Evolutionary conservation across 164 flowering plant genomes (phyloP).

Genomic region (Paratinospora sagittata): DNA sequence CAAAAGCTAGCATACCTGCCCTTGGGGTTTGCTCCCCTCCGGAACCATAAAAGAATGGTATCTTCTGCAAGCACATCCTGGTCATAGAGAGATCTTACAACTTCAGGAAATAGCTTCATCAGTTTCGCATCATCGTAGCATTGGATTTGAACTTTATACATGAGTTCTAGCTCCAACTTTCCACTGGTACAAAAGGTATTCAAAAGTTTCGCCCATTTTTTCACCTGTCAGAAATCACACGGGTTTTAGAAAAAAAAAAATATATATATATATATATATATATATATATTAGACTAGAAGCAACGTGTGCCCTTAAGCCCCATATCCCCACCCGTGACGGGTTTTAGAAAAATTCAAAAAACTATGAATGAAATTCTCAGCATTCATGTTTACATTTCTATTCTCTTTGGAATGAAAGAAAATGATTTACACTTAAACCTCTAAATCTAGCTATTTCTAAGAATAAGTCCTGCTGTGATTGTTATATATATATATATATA

Average conservation of each 20-base stretch:
- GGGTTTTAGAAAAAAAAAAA: no score
- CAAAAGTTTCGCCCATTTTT: constrained; percentile 79
- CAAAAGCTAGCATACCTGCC: constrained; percentile 59
- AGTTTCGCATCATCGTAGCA: constrained; percentile 96
- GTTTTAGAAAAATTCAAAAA: neutral
- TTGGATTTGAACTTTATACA: constrained; percentile 91
- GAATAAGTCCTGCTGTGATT: no score
- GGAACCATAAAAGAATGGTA: constrained; percentile 93
- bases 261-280: no score
- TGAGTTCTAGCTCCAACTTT: constrained; percentile 88
- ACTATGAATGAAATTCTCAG: neutral
- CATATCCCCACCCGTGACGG: no score
- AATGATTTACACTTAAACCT: no score
- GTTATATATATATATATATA: no score
- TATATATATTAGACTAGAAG: no score
- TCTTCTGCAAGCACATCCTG: constrained; percentile 98
- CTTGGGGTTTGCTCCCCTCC: constrained; percentile 87
- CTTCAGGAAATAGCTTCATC: constrained; percentile 95
- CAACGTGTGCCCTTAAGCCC: no score
- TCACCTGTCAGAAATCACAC: constrained; percentile 65
- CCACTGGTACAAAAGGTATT: constrained; percentile 82
- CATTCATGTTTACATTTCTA: neutral
- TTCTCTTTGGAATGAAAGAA: neutral
- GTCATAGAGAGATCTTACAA: constrained; percentile 81
- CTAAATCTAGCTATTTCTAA: neutral